Evolutionary conservation across 192 early-diverging fungal species (phyloP).

Genomic region (Umbelopsis sp.): DNA sequence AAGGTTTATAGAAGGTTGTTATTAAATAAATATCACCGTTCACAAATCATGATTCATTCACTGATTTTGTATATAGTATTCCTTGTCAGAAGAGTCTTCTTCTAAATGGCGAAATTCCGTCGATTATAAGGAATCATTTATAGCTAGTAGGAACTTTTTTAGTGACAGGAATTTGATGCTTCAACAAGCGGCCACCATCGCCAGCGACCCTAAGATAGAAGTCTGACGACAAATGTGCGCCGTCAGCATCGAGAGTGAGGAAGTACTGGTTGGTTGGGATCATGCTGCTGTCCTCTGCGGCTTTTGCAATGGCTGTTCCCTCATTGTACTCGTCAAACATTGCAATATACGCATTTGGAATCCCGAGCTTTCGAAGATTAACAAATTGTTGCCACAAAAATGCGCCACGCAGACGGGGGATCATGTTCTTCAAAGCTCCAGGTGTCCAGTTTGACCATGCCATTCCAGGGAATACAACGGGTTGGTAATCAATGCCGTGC

Average conservation of each 20-base stretch:
- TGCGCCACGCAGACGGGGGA: conserved; percentile 16
- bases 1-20: conserved; percentile 5
- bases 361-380: conserved; percentile 16
- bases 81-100: neutral
- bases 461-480: conserved; percentile 19
- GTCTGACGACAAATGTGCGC: conserved; percentile 17
- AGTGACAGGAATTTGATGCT: conserved; percentile 10
- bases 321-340: conserved; percentile 21
- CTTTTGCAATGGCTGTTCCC: conserved; percentile 21
- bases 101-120: conserved; percentile 17
- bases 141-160: conserved; percentile 16
- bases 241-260: conserved; percentile 18
- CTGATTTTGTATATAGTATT: neutral
- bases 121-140: conserved; percentile 11
- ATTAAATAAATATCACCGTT: conserved; percentile 2
- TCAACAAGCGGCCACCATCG: conserved; percentile 21
- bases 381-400: conserved; percentile 22
- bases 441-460: conserved; percentile 17
- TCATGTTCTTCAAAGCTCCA: conserved; percentile 17
- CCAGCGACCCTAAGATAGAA: conserved; percentile 20
- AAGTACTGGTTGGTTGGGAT: conserved; percentile 22
- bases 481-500: conserved; percentile 21
- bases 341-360: conserved; percentile 19
- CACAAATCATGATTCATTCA: neutral
- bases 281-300: conserved; percentile 18